These are phyloP conservation scores for Cordyceps farinosa DNA, from an alignment of 2,329 filamentous ascomycete species.

Conservation along the genomic window DNA sequence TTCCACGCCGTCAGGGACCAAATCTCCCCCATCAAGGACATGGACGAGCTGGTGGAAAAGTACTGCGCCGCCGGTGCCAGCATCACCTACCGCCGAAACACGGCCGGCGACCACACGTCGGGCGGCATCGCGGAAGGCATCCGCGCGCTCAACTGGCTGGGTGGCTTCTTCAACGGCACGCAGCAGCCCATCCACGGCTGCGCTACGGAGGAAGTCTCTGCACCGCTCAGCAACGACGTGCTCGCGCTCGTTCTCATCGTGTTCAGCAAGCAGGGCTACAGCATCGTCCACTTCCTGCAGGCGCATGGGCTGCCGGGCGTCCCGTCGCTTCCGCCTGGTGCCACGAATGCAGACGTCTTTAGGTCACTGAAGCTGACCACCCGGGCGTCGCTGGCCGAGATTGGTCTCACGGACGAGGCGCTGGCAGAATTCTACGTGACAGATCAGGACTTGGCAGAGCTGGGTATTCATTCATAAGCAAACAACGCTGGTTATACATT, in stretches of 20 bases:
- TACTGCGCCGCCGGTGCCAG: not conserved
- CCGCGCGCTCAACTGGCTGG: not conserved
- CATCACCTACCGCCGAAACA: not conserved
- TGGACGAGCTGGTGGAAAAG: not conserved
- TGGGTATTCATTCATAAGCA: not conserved
- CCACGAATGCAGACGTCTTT: not conserved
- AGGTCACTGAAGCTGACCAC: not conserved
- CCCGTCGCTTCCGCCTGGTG: not conserved
- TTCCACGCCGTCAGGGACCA: slow-evolving; percentile 1
- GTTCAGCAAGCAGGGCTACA: slow-evolving; percentile 6
- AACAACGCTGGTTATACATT: not conserved
- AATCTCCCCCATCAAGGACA: not conserved
- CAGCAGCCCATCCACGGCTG: not conserved
- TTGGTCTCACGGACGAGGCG: not conserved
- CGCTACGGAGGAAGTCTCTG: not conserved
- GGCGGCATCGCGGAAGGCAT: not conserved
- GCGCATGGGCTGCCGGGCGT: not conserved
- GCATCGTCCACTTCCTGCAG: not conserved
- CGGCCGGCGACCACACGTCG: not conserved
- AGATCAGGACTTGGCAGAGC: not conserved
- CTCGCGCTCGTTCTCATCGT: not conserved
- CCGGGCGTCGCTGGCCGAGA: not conserved
- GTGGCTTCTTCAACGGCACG: not conserved
- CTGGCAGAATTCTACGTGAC: not conserved
- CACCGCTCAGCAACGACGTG: not conserved